Base-by-base conservation (phyloP, 768 basidiomycete genomes). In the Collybia sordida region DNA sequence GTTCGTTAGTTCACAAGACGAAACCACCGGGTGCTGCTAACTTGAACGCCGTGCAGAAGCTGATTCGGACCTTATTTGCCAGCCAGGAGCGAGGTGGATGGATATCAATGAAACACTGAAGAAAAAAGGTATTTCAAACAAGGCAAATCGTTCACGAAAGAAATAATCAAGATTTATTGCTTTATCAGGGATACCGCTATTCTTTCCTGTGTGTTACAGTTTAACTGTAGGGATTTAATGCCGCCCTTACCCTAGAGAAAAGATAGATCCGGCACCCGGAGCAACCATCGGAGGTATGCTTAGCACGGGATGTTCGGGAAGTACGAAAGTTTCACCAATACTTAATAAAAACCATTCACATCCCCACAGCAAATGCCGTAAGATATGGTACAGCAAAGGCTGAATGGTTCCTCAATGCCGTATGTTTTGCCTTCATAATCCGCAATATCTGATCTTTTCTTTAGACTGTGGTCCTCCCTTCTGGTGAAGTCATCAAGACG, bases 401-500 rank as follows among this genome's bases (percentile, higher is more conserved):
- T 0, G 92, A 94, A 69, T 94, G 92, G 93, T 91, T 95, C 60
- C 71, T 95, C 36, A 94, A 93, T 57, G 80, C 80, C 25, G 41
- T 25, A 27, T 46, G 17, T 17, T 17, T 6, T 3, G 9, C 21
- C 25, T 8, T 4, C 11, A 4, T 12, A 19, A 14, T 21, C 23
- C 39, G 28, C 31, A 18, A 11, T 45, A 17, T 19, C 27, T 43
- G 21, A 45, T 35, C 19, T 45, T 36, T 35, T 8, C 4, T 12
- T 21, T 52, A 93, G 86, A 96, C 92, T 0, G 88, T 94, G 1
- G 93, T 97, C 0, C 80, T 96, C 2, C 90, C 93, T 2, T 84
- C 82, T 4, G 94, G 94, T 1, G 82, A 93, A 62, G 86, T 96
- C 11, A 94, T 97, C 63, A 94, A 94, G 61, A 97, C 94, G 1